Conservation (phyloP, 2,329 filamentous ascomycete genomes). For the Aureobasidium sp. region DNA sequence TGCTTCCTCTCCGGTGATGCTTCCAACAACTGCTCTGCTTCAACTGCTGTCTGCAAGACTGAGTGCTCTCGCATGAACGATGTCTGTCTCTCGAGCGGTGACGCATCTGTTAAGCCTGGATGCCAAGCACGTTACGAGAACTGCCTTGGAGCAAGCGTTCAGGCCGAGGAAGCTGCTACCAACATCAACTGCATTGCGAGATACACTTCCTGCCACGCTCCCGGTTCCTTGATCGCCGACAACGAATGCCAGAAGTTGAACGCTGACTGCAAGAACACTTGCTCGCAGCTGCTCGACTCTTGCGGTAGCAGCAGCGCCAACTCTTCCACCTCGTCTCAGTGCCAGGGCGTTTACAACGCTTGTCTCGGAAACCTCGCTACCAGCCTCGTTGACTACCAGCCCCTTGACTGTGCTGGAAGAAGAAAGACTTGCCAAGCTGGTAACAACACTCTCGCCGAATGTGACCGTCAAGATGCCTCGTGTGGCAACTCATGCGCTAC, state of each 20-base stretch:
- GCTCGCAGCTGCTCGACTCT: background rate
- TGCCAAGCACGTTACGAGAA: background rate
- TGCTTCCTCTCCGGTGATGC: background rate
- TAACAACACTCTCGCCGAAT: too few species aligned
- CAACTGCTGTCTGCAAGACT: background rate
- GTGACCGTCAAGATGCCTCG: too few species aligned
- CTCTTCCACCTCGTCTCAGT: background rate
- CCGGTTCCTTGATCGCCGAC: background rate
- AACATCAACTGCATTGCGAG: constrained; percentile 3
- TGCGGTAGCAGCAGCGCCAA: background rate
- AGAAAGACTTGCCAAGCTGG: background rate
- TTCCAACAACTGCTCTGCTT: background rate
- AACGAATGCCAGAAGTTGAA: background rate
- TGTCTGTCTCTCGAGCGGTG: background rate
- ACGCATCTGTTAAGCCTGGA: background rate
- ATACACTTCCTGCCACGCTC: background rate
- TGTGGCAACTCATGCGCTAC: background rate
- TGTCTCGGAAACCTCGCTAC: background rate
- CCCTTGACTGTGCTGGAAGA: background rate
- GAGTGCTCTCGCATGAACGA: background rate
- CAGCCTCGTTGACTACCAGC: background rate
- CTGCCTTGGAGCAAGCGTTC: background rate
- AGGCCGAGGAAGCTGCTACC: background rate
- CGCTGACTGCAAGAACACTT: background rate
- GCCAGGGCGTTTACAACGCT: background rate